Evolutionary conservation across 345 rosid species (phyloP).

Genomic region (Anastatica hierochuntica): DNA sequence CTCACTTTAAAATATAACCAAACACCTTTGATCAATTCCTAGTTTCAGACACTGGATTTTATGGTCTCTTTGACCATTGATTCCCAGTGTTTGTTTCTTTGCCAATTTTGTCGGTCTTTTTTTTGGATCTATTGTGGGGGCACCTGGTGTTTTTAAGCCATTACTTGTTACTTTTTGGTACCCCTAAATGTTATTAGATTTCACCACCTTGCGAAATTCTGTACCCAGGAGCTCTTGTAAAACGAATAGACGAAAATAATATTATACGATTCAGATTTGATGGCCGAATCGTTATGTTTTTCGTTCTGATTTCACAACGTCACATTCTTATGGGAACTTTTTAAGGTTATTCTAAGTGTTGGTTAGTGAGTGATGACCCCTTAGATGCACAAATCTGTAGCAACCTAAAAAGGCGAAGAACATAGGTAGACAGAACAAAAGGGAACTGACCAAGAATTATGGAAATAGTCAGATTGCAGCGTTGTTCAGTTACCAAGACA

Average conservation of each 20-base stretch:
- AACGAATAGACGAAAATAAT: neutral
- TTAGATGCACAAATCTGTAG: neutral
- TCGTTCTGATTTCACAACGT: neutral
- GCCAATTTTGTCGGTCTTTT: conserved; percentile 18
- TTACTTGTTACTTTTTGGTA: no score
- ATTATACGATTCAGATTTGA: conserved; percentile 9
- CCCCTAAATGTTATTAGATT: neutral
- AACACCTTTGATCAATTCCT: conserved; percentile 5
- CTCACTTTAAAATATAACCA: conserved; percentile 1
- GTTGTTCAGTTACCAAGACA: no score
- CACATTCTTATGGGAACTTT: neutral
- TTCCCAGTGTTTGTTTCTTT: conserved; percentile 2
- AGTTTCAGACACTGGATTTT: conserved; percentile 10
- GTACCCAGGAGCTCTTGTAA: conserved; percentile 17
- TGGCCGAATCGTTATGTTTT: conserved; percentile 1
- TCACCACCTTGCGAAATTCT: conserved; percentile 5
- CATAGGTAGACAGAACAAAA: neutral
- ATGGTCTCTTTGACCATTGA: neutral
- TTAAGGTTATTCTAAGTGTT: neutral
- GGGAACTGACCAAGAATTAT: no score
- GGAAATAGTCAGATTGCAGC: no score
- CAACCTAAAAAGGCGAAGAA: neutral
- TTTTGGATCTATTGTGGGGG: conserved; percentile 10
- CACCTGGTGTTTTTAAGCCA: conserved; percentile 15
- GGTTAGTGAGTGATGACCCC: neutral